These are phyloP conservation scores for Diaporthe helianthi DNA, from an alignment of 2,329 filamentous ascomycete species.

Conservation along the genomic window DNA sequence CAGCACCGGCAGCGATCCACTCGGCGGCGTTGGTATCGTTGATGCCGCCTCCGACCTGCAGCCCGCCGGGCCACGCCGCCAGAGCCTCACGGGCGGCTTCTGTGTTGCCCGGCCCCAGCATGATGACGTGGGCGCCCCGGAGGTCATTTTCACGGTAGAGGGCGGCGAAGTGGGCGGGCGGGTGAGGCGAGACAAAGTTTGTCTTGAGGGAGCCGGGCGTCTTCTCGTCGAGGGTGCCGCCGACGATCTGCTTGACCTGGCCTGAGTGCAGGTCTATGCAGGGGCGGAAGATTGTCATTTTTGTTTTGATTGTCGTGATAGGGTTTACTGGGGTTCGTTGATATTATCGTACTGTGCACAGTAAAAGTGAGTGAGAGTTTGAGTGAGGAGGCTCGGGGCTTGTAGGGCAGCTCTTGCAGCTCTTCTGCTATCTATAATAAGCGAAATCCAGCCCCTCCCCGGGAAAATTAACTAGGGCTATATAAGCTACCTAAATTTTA, in stretches of 20 bases:
- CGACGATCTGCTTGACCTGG: constrained; percentile 97
- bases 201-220: constrained; percentile 74
- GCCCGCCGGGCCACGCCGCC: constrained; percentile 75
- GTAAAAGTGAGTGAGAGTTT: not conserved
- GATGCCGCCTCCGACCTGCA: constrained; percentile 96
- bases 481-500: too few species aligned
- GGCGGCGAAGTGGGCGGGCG: constrained; percentile 79
- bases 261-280: constrained; percentile 99
- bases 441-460: too few species aligned
- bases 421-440: too few species aligned
- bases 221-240: constrained; percentile 81
- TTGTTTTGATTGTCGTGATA: not conserved
- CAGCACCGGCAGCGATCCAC: constrained; percentile 89
- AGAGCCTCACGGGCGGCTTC: constrained; percentile 80
- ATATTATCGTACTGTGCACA: not conserved
- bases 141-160: constrained; percentile 81
- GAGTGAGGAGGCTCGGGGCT: not conserved
- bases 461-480: too few species aligned
- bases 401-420: constrained; percentile 20
- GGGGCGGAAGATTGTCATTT: constrained; percentile 92
- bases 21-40: constrained; percentile 80
- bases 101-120: constrained; percentile 90
- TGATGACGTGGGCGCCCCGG: constrained; percentile 89
- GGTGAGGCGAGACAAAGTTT: constrained; percentile 88
- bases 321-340: not conserved